phyloP scores from a whole-genome alignment of 495 filamentous ascomycete genomes.

The Penicillium paradoxum region DNA sequence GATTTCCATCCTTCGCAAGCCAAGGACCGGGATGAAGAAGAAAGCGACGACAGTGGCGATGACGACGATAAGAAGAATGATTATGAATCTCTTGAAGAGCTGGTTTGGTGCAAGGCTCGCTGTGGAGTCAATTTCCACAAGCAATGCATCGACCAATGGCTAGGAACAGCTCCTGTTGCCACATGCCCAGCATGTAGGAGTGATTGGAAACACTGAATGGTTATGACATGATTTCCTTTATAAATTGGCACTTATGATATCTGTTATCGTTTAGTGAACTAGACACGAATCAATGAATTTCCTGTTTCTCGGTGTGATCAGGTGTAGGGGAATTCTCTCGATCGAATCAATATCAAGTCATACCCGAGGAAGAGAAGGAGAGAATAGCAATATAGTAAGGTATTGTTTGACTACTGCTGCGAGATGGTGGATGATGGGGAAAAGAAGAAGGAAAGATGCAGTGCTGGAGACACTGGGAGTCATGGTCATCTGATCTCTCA shows the following conservation, averaged over 20 bases:
- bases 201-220: conserved; percentile 6
- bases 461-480: too few relatives aligned
- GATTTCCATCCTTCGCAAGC: neutral
- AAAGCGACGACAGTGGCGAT: neutral
- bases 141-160: conserved; percentile 62
- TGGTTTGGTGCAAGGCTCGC: conserved; percentile 62
- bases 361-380: too few relatives aligned
- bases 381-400: too few relatives aligned
- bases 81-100: conserved; percentile 29
- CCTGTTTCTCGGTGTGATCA: too few relatives aligned
- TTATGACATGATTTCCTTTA: too few relatives aligned
- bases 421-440: too few relatives aligned
- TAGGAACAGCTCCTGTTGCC: conserved; percentile 17
- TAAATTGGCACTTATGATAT: too few relatives aligned
- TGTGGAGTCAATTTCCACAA: conserved; percentile 71
- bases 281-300: too few relatives aligned
- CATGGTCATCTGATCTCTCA: too few relatives aligned
- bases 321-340: conserved; percentile 19
- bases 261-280: too few relatives aligned
- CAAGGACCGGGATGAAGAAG: neutral
- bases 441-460: too few relatives aligned
- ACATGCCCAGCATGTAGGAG: conserved; percentile 20
- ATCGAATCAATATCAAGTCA: conserved; percentile 26
- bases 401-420: too few relatives aligned
- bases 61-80: neutral